Percentiles rank a stretch among this genome's conserved stretches.
phyloP scores from a whole-genome alignment of 495 filamentous ascomycete species.

The Aspergillus mulundensis region DNA sequence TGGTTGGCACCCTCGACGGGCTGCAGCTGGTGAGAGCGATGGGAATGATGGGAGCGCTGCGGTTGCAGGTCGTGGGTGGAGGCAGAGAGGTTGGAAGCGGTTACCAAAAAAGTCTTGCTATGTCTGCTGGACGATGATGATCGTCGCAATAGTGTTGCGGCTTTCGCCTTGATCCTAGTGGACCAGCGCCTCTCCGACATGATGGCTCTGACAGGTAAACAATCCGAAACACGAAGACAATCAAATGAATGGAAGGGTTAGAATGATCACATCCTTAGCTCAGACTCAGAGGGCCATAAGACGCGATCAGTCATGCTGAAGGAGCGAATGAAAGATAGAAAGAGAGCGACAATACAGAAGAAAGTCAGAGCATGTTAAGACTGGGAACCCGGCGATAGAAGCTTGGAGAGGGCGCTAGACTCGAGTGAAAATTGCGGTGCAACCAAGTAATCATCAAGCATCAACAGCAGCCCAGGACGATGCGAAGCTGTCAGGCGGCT shows the following conservation, averaged over 20 bases:
- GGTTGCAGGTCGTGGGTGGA: constrained; percentile 1
- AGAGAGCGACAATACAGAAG: not conserved
- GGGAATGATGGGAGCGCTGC: constrained; percentile 1
- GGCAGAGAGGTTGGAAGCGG: constrained; percentile 1
- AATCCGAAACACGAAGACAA: not conserved
- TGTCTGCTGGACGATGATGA: constrained; percentile 30
- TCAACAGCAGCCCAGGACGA: too few species aligned
- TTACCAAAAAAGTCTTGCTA: not conserved
- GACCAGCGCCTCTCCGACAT: constrained; percentile 37
- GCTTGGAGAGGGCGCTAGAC: not conserved
- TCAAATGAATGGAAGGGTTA: not conserved
- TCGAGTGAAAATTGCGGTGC: not conserved
- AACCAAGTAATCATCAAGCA: not conserved
- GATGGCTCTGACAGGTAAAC: constrained; percentile 11
- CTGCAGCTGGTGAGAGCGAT: not conserved
- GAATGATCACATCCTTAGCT: not conserved
- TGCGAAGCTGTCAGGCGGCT: not conserved
- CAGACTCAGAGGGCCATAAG: not conserved
- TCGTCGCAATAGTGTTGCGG: constrained; percentile 29
- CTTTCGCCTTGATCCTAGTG: constrained; percentile 35
- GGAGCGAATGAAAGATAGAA: not conserved
- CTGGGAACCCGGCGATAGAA: not conserved
- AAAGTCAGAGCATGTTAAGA: not conserved
- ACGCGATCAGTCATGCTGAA: not conserved
- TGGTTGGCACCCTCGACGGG: not conserved